Evolutionary conservation across 2,329 filamentous ascomycete genomes (phyloP), one percentile per base, ranked within the genome.

Genomic region (Botrytis sinoallii): DNA sequence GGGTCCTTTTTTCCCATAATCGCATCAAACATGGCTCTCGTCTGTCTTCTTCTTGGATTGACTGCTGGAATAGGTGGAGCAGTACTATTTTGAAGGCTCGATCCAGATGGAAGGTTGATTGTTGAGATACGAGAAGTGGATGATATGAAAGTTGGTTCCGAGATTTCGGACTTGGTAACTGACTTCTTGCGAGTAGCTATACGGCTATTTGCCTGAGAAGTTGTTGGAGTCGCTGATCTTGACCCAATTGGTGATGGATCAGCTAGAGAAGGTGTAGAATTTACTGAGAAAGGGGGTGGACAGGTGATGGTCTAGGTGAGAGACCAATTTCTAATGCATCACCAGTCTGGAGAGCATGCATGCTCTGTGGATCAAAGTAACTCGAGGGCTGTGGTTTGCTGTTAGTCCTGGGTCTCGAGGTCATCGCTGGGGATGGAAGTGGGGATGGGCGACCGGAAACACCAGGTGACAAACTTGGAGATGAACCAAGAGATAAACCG

Each of bases 121-220:
- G 80, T 81, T n/a, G 77, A 76, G 42, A 81, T 74, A 69, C 78
- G 77, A 8, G 79, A 81, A 35, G 80, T 81, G 20, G 79, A 79
- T 25, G 79, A 81, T 44, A 81, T 69, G 44, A 81, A 78, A 61
- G 69, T 79, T 32, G 80, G 80, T 44, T 81, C 80, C 5, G 80
- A 81, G 40, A 81, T 81, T 1, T 81, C 79, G 16, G 77, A 76
- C 66, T 81, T 81, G 40, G 80, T 81, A 65, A 81, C 76, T 8
- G 79, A 80, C 64, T 75, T 76, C 72, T 81, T 81, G 8, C 80
- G 76, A n/a, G 73, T 38, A 6, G 73, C 65, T 42, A 77, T 64
- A 6, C 71, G 74, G 8, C 60, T 70, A 32, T 77, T 75, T 35
- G 61, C 29, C 63, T 77, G 77, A 29, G 75, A 77, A 8, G 55